Evolutionary conservation across 768 basidiomycete species (phyloP).

Genomic region (Cystofilobasidium ferigula): DNA sequence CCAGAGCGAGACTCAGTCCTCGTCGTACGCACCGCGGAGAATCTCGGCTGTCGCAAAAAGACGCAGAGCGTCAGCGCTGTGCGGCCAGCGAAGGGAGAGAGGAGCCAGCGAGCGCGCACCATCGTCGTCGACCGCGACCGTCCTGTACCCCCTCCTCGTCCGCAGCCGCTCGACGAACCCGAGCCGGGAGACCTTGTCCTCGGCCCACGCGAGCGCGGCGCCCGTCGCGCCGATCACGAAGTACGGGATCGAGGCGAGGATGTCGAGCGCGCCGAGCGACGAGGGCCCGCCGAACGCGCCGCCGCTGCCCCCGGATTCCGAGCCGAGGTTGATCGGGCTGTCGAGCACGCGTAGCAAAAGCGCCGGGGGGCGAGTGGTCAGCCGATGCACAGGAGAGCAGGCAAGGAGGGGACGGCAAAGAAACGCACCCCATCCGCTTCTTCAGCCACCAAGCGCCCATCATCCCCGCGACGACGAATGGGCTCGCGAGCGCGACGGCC

Average conservation of each 20-base stretch:
- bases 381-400: constrained; percentile 15
- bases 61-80: background rate
- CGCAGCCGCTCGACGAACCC: constrained; percentile 40
- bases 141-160: constrained; percentile 57
- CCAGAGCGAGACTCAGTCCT: constrained; percentile 9
- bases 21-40: constrained; percentile 21
- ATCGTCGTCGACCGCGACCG: constrained; percentile 74
- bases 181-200: constrained; percentile 48
- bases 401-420: background rate
- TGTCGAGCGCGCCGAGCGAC: constrained; percentile 48
- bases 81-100: background rate
- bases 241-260: constrained; percentile 79
- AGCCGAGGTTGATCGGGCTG: constrained; percentile 31
- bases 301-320: constrained; percentile 33
- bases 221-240: constrained; percentile 69
- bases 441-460: constrained; percentile 73
- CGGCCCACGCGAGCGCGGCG: constrained; percentile 29
- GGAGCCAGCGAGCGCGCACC: constrained; percentile 32
- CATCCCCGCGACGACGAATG: constrained; percentile 63
- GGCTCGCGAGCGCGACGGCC: constrained; percentile 62
- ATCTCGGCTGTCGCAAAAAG: constrained; percentile 11
- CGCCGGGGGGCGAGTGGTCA: constrained; percentile 26
- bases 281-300: constrained; percentile 35
- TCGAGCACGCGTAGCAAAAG: constrained; percentile 26
- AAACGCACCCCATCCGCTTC: constrained; percentile 60